These are phyloP conservation scores for Ceratobasidium sp. DNA, from an alignment of 1,284 basidiomycete genomes.

Conservation along the genomic window DNA sequence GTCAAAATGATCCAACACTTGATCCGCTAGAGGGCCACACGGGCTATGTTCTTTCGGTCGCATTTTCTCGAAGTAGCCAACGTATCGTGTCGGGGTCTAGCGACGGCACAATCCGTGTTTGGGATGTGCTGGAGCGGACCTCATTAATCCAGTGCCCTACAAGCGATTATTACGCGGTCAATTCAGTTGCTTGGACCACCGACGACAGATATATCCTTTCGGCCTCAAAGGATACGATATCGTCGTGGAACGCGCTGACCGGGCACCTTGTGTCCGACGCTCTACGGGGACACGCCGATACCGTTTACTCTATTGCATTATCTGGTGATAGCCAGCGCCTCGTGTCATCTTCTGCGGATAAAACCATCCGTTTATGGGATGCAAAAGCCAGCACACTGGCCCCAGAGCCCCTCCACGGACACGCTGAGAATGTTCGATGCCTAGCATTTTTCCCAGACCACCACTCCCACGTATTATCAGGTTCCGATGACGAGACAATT, in stretches of 20 bases:
- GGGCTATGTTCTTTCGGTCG: neutral
- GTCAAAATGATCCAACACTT: neutral
- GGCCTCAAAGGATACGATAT: neutral
- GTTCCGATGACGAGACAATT: neutral
- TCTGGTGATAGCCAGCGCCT: neutral
- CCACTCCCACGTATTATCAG: neutral
- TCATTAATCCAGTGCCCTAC: too few species aligned
- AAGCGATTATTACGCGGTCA: too few species aligned
- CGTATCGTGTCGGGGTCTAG: neutral
- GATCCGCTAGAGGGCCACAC: neutral
- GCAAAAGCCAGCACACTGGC: neutral
- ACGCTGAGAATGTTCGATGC: neutral
- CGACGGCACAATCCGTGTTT: constrained; percentile 3
- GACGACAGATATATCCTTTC: neutral
- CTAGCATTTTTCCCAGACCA: neutral
- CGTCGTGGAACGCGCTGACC: neutral
- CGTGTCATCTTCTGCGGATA: neutral
- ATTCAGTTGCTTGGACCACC: neutral
- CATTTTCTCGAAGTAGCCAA: neutral
- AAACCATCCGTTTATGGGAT: neutral
- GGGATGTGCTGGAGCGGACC: neutral
- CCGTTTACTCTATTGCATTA: neutral
- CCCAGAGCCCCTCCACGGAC: neutral
- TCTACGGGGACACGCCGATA: neutral
- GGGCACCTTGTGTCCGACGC: neutral